Conservation (phyloP, 2,329 filamentous ascomycete species). For the Colletotrichum coccodes region DNA sequence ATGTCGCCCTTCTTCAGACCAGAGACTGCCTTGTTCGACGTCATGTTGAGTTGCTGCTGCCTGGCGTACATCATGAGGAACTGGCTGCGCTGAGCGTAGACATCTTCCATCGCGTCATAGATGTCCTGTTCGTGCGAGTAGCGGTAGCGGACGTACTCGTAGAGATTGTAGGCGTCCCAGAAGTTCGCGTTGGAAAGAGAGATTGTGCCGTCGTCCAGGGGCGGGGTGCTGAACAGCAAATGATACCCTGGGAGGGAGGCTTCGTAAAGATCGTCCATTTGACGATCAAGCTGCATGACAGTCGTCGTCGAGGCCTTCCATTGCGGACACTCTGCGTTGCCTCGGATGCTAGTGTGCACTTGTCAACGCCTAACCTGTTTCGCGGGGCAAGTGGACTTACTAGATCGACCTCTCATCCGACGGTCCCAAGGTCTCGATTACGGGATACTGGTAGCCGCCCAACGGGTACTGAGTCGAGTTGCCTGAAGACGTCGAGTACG, state of each 20-base stretch:
- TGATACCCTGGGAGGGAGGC: constrained; percentile 53
- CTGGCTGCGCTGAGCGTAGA: constrained; percentile 46
- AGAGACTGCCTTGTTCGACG: constrained; percentile 69
- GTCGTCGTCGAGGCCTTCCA: constrained; percentile 46
- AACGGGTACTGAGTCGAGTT: constrained; percentile 72
- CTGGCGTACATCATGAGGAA: constrained; percentile 74
- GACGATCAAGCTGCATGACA: constrained; percentile 37
- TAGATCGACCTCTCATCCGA: constrained; percentile 56
- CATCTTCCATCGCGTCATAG: constrained; percentile 46
- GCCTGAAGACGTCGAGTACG: constrained; percentile 55
- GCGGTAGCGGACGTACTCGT: constrained; percentile 65
- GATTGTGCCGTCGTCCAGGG: constrained; percentile 50
- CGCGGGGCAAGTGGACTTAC: constrained; percentile 45
- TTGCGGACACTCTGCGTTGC: constrained; percentile 48
- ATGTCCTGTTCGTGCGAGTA: constrained; percentile 61
- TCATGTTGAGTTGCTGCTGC: constrained; percentile 68
- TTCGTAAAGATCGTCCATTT: constrained; percentile 38
- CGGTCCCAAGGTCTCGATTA: constrained; percentile 64
- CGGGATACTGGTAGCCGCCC: constrained; percentile 83
- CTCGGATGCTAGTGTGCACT: constrained; percentile 46
- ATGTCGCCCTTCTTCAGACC: constrained; percentile 47
- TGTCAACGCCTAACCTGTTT: no score
- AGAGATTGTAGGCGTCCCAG: constrained; percentile 62
- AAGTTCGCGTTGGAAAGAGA: constrained; percentile 48
- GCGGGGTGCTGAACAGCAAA: constrained; percentile 48